These are phyloP conservation scores for Pyrus bretschneideri DNA, from an alignment of 306 rosid species.

Conservation along the genomic window DNA sequence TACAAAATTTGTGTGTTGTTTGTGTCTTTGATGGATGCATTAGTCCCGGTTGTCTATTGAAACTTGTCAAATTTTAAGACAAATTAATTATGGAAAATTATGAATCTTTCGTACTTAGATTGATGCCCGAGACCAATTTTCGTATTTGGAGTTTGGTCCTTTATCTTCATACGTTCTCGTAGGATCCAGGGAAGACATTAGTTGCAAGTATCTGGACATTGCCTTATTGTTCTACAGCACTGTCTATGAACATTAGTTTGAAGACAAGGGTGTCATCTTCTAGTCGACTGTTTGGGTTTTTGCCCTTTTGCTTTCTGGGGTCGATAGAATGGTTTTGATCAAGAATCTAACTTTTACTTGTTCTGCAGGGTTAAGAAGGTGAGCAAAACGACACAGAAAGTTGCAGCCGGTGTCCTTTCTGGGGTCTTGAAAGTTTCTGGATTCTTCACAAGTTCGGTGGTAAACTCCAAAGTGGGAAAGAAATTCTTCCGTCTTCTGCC, in stretches of 20 bases:
- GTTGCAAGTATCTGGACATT: background rate
- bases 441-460: constrained; percentile 55
- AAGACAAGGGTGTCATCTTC: background rate
- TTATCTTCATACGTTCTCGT: background rate
- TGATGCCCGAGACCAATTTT: background rate
- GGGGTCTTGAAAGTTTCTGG: constrained; percentile 60
- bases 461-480: constrained; percentile 48
- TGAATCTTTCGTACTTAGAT: background rate
- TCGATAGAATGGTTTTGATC: background rate
- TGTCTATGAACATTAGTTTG: background rate
- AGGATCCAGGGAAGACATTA: background rate
- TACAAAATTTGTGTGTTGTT: background rate
- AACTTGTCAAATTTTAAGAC: background rate
- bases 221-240: background rate
- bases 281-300: background rate
- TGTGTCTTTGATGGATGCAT: background rate
- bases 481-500: constrained; percentile 41
- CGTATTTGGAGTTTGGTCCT: background rate
- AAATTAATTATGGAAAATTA: background rate
- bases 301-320: background rate
- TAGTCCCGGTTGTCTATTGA: background rate
- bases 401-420: constrained; percentile 78
- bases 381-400: constrained; percentile 83
- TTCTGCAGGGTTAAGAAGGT: constrained; percentile 74
- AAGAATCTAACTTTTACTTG: constrained; percentile 11